Evolutionary conservation across 768 basidiomycete species (phyloP), one percentile per base, ranked within the genome.

Genomic region (Suillus fuscotomentosus): DNA sequence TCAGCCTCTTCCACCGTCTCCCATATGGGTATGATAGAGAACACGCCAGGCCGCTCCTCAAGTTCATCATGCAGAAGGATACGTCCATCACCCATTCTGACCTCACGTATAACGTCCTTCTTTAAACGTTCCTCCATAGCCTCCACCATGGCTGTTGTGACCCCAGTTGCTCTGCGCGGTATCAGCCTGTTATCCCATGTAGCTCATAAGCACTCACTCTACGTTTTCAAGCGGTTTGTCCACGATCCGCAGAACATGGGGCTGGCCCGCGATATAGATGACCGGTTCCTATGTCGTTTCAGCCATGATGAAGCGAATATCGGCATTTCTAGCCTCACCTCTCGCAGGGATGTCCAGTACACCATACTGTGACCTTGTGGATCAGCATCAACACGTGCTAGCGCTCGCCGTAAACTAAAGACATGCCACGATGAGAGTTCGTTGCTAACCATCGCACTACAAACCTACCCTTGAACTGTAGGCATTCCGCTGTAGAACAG

Each of bases 1-100:
- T 96, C 94, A 31, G 82, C 82, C 64, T 91, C 88, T 2, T 83
- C 79, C 3, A 97, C 89, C 2, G 86, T 88, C 77, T 98, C 96
- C 97, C 96, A 99, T 56, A 95, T 88, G 1, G 97, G 96, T 43
- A 97, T 89, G 67, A 99, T 92, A 11, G 89, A 84, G 76, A 95
- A 99, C 0, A 87, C 83, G 2, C 96, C 96, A 1, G 95, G 92
- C 45, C 91, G 84, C 62, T 97, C 95, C 75, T 97, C 96, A 7
- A 97, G 86, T 77, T 99, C 97, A 70, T 99, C 97, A 67, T 99
- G 97, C 2, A 99, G 83, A 1, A 99, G 80, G 48, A 99, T 87
- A 31, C 92, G 86, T 4, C 95, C 95, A 67, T 72, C 71, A 42
- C 86, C 85, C 38, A 81, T 78, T 48, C 82, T 82, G n/a, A 96